Base-by-base conservation (phyloP, 805 yeast species). In the Barnettozyma populi region DNA sequence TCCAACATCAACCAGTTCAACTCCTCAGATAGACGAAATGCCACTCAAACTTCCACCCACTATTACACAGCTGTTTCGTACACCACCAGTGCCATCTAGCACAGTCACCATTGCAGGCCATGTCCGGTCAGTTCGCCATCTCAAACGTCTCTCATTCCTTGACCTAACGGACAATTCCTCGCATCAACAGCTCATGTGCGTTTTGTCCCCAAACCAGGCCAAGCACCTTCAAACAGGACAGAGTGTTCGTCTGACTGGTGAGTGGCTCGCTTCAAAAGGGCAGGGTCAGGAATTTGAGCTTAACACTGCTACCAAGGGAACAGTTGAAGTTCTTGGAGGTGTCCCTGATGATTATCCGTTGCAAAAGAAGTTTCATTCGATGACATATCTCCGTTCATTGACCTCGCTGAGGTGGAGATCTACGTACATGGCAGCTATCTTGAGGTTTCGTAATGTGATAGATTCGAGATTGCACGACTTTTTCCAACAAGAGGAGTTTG, bases 321-420 rank as follows among this genome's bases (percentile, higher is more conserved):
- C 47, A 3, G 61, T 86, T 3, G 50, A 64, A 13, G 60, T 88
- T 1, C 51, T 83, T 5, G 97, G 97, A 0, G 67, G 70, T 29
- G 84, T 86, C 0, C 72, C 76, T 0, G 76, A 75, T 2, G 64
- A 70, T 34, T 94, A 84, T 62, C 97, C 97, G 0, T 68, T 94
- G 43, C 97, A 90, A 57, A 90, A 90, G 61, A 90, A 90, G 62
- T 69, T 69, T 24, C 92, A 83, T 52, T 67, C 87, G 1, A 62
- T 78, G 14, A 85, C 81, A 52, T 84, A 72, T 56, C 66, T 94
- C 37, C 74, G 99, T 44, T 71, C 78, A 2, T 65, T 79, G n/a
- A 95, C 96, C 0, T 80, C 86, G 8, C 70, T 86, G 29, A 76
- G 97, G 53, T 90, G 87, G 76, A 78, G 86, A 56, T 78, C 95